Conservation (phyloP, 441 rosid species). For the Cnidoscolus chayamansa region DNA sequence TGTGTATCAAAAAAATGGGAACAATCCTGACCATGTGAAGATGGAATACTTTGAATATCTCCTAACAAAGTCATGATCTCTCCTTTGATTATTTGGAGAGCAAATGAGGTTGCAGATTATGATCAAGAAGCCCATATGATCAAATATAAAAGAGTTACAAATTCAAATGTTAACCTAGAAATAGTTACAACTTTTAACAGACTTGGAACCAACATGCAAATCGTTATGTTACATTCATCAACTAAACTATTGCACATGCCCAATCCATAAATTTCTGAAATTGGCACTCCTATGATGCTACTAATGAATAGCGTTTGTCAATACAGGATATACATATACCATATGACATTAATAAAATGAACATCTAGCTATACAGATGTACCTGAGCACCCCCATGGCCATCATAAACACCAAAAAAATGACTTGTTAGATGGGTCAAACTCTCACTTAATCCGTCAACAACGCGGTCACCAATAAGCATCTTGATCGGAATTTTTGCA, state of each 20-base stretch:
- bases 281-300: background rate
- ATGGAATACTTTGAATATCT: background rate
- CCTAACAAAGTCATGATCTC: background rate
- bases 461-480: slow-evolving; percentile 58
- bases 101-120: background rate
- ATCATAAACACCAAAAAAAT: slow-evolving; percentile 87
- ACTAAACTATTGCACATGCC: background rate
- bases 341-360: background rate
- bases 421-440: slow-evolving; percentile 62
- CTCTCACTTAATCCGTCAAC: slow-evolving; percentile 56
- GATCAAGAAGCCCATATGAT: background rate
- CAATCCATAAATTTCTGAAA: background rate
- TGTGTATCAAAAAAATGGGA: slow-evolving; percentile 23
- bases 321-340: background rate
- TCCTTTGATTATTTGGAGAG: background rate
- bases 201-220: background rate
- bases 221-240: background rate
- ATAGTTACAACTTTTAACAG: background rate
- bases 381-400: slow-evolving; percentile 98
- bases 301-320: background rate
- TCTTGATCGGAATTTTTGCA: slow-evolving; percentile 68
- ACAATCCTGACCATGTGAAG: slow-evolving; percentile 15
- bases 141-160: background rate
- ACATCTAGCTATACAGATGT: slow-evolving; percentile 21
- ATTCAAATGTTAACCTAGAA: slow-evolving; percentile 5